Conservation (phyloP, 2,329 filamentous ascomycete genomes). For the Graphilbum ipis-grandicollis region DNA sequence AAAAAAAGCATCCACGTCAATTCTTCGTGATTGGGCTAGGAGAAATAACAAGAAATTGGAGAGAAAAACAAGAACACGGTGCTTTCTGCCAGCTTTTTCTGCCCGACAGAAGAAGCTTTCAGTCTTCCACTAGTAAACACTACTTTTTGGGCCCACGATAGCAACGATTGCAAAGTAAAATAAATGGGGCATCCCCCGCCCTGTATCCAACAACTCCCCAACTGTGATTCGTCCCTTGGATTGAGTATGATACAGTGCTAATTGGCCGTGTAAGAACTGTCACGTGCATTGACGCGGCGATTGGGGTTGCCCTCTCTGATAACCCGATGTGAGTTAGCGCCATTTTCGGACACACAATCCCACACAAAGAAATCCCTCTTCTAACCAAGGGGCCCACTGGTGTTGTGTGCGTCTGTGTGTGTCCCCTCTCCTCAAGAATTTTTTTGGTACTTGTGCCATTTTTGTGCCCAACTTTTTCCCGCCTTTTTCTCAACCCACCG, state of each 20-base stretch:
- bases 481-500: constrained; percentile 1
- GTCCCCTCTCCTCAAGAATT: constrained; percentile 2
- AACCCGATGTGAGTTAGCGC: constrained; percentile 5
- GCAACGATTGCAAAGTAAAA: too few species aligned
- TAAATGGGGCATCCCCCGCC: too few species aligned
- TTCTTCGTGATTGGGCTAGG: too few species aligned
- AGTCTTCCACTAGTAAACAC: too few species aligned
- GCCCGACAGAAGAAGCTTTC: too few species aligned
- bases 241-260: background rate
- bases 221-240: too few species aligned
- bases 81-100: too few species aligned
- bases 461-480: constrained; percentile 1
- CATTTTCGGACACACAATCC: constrained; percentile 5
- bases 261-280: background rate
- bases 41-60: too few species aligned
- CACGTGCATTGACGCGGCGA: background rate
- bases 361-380: constrained; percentile 7
- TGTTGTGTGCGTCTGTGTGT: constrained; percentile 5
- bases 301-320: constrained; percentile 9
- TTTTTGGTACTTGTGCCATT: constrained; percentile 4
- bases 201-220: too few species aligned
- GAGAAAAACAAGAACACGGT: too few species aligned
- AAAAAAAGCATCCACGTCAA: background rate
- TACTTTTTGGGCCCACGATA: too few species aligned
- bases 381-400: too few species aligned